Conservation (phyloP, 306 rosid genomes). For the Ammopiptanthus mongolicus region DNA sequence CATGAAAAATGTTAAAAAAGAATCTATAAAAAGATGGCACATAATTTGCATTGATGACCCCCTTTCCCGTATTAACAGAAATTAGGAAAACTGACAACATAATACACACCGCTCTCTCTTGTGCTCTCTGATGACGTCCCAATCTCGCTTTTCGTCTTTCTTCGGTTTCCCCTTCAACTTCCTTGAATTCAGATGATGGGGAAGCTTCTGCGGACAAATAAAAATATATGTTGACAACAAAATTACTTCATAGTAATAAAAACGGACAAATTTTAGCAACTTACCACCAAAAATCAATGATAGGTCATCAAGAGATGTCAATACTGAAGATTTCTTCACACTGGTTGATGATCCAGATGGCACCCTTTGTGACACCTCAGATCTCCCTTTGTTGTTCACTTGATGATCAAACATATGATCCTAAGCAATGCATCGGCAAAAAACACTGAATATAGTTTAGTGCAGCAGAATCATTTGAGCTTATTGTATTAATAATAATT, state of each 20-base stretch:
- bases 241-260: slow-evolving; percentile 1
- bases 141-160: slow-evolving; percentile 82
- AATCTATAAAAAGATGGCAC: background rate
- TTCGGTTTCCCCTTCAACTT: slow-evolving; percentile 84
- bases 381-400: slow-evolving; percentile 37
- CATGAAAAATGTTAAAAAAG: background rate
- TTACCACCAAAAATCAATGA: slow-evolving; percentile 70
- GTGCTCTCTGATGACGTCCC: slow-evolving; percentile 64
- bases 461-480: slow-evolving; percentile 15
- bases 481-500: background rate
- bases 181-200: slow-evolving; percentile 48
- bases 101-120: slow-evolving; percentile 68
- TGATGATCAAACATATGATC: slow-evolving; percentile 51
- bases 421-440: slow-evolving; percentile 34
- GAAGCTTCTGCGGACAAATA: slow-evolving; percentile 44
- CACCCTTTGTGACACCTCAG: slow-evolving; percentile 42
- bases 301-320: slow-evolving; percentile 59
- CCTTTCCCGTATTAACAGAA: background rate
- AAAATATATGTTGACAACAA: background rate
- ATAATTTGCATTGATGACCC: background rate
- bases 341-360: slow-evolving; percentile 42
- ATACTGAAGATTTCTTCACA: slow-evolving; percentile 48
- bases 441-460: slow-evolving; percentile 26
- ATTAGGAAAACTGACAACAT: background rate
- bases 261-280: slow-evolving; percentile 14